Conservation (phyloP, 176 grass and related monocot genomes). For the Oryza coarctata region DNA sequence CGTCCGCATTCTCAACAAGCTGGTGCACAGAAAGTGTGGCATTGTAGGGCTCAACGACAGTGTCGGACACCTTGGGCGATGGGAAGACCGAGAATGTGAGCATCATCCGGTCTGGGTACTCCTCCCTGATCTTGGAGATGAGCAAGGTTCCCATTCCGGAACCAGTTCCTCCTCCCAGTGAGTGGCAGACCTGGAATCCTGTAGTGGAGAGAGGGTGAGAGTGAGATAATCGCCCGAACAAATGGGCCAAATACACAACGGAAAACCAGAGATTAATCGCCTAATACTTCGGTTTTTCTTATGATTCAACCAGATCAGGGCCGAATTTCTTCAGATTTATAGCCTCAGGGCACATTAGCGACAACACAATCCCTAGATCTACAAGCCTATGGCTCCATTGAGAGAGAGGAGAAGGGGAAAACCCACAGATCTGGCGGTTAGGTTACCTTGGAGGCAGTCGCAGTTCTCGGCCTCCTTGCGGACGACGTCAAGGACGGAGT, state of each 20-base stretch:
- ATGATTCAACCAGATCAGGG: background rate
- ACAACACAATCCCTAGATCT: conserved; percentile 32
- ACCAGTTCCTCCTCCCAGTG: conserved; percentile 73
- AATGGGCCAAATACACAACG: too few relatives aligned
- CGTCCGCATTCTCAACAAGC: conserved; percentile 83
- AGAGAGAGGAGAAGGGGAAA: background rate
- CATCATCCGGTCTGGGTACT: conserved; percentile 94
- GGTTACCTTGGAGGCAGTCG: conserved; percentile 84
- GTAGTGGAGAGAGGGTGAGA: conserved; percentile 18
- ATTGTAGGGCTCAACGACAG: conserved; percentile 83
- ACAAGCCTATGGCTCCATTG: background rate
- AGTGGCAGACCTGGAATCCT: conserved; percentile 92
- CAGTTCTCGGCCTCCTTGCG: conserved; percentile 97
- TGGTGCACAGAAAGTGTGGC: conserved; percentile 85
- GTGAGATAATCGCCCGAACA: background rate
- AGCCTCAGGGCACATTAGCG: background rate
- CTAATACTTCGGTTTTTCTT: background rate
- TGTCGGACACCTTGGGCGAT: conserved; percentile 82
- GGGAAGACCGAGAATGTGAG: conserved; percentile 91
- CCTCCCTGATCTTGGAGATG: conserved; percentile 86
- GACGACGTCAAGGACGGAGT: conserved; percentile 84
- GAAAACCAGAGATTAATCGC: background rate
- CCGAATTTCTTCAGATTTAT: conserved; percentile 21
- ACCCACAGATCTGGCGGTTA: conserved; percentile 13
- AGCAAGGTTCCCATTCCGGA: conserved; percentile 84